These are phyloP conservation scores for Diutina ranongensis DNA, from an alignment of 1,139 yeast genomes.

Conservation along the genomic window DNA sequence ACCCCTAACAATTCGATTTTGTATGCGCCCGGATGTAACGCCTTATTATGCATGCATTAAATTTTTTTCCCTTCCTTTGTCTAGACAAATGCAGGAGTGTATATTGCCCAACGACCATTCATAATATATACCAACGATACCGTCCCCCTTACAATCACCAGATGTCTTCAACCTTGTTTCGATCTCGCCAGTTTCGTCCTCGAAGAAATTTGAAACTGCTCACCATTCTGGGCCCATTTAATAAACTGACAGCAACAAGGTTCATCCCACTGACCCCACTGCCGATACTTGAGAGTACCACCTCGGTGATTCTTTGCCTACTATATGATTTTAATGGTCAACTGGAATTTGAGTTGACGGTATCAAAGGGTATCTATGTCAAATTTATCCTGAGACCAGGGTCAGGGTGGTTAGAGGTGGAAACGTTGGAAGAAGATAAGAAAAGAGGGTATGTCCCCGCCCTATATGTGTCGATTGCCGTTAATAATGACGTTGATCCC, in stretches of 20 bases:
- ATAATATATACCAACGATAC: too few relatives aligned
- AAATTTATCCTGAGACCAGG: conserved; percentile 4
- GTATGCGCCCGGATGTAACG: too few relatives aligned
- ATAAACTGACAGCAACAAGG: background rate
- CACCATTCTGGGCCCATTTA: conserved; percentile 3
- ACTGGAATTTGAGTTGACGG: background rate
- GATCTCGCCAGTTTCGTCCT: conserved; percentile 3
- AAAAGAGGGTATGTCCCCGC: conserved; percentile 2
- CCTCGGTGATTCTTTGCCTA: background rate
- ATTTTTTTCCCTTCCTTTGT: too few relatives aligned
- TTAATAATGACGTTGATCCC: conserved; percentile 3
- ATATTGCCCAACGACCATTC: too few relatives aligned
- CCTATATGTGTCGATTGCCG: conserved; percentile 1
- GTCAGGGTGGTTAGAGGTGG: conserved; percentile 4
- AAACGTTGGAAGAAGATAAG: background rate
- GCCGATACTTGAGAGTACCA: conserved; percentile 1
- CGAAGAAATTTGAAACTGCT: conserved; percentile 1
- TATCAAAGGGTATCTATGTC: background rate
- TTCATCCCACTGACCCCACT: background rate
- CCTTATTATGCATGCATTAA: too few relatives aligned
- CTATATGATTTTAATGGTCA: background rate
- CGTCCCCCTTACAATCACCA: too few relatives aligned
- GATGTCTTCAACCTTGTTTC: conserved; percentile 1
- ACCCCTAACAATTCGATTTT: too few relatives aligned
- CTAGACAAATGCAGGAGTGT: too few relatives aligned